phyloP scores from a whole-genome alignment of 345 rosid species.

The Excoecaria cochinchinensis region DNA sequence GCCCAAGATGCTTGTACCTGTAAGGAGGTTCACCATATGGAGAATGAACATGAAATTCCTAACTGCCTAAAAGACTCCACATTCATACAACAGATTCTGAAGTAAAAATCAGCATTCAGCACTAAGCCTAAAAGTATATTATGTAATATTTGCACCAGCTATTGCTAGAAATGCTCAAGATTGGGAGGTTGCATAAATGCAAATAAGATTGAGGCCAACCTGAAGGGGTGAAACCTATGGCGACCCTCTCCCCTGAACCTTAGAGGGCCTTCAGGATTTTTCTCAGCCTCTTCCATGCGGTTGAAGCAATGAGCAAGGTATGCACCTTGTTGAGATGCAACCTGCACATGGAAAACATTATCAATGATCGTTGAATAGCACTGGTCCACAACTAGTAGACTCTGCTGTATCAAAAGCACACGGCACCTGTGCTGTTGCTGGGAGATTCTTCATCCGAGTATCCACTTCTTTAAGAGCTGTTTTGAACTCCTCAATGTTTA shows the following conservation, averaged over 20 bases:
- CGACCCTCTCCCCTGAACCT: constrained; percentile 94
- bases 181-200: background rate
- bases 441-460: constrained; percentile 83
- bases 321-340: constrained; percentile 88
- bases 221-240: constrained; percentile 90
- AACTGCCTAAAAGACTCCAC: background rate
- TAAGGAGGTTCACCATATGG: background rate
- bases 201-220: constrained; percentile 37
- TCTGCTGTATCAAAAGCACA: background rate
- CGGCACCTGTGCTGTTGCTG: constrained; percentile 93
- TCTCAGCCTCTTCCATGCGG: constrained; percentile 84
- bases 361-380: background rate
- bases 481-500: constrained; percentile 81
- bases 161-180: background rate
- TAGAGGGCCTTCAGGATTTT: constrained; percentile 88
- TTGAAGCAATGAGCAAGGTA: constrained; percentile 95
- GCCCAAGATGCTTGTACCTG: constrained; percentile 93
- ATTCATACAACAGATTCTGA: background rate
- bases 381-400: background rate
- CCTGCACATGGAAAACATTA: constrained; percentile 36
- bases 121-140: too few species aligned
- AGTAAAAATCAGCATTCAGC: background rate
- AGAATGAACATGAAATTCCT: background rate
- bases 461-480: constrained; percentile 81
- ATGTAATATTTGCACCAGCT: background rate